These are phyloP conservation scores for Elongisporangium anandrum DNA, from an alignment of 352 stramenopile species.

Conservation along the genomic window DNA sequence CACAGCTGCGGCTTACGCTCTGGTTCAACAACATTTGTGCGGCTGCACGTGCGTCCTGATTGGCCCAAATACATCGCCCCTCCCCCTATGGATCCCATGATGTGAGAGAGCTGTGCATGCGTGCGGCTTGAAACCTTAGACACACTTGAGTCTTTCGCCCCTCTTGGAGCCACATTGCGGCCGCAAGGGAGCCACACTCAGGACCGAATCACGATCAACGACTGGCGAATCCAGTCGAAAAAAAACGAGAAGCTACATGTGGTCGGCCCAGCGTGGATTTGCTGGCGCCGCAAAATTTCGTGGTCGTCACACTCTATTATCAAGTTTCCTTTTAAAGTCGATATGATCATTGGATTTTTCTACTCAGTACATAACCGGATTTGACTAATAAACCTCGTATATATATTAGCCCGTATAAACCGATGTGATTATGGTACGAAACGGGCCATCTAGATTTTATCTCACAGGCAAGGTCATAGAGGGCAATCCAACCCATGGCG, in stretches of 20 bases:
- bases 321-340: not conserved
- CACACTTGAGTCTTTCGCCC: not conserved
- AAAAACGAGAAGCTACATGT: not conserved
- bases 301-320: not conserved
- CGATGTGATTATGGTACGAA: not conserved
- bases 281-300: not conserved
- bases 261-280: not conserved
- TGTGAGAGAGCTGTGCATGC: too few relatives aligned
- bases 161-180: not conserved
- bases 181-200: not conserved
- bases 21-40: not conserved
- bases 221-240: not conserved
- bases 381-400: not conserved
- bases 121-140: not conserved
- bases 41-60: not conserved
- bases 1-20: not conserved
- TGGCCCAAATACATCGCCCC: slow-evolving; percentile 4
- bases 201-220: not conserved
- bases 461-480: not conserved
- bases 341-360: not conserved
- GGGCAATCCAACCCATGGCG: not conserved
- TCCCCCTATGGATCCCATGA: not conserved
- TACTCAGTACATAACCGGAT: too few relatives aligned
- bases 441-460: not conserved
- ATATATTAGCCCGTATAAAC: not conserved